These are phyloP conservation scores for Cystofilobasidium capitatum DNA, from an alignment of 768 basidiomycete species.

Conservation along the genomic window DNA sequence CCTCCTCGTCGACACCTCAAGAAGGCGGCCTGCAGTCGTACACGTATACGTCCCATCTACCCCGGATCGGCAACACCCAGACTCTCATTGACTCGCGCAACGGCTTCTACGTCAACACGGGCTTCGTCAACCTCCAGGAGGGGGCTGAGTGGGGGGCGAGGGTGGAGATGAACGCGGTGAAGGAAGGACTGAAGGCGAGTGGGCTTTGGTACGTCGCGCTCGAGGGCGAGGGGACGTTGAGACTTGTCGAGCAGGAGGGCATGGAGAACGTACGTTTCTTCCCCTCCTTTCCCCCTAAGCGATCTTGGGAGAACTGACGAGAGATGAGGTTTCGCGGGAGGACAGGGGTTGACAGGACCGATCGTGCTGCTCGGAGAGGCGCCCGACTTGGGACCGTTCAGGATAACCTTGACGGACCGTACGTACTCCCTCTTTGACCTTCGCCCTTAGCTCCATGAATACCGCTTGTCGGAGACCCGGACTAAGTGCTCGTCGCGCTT, in stretches of 20 bases:
- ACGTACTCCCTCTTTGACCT: conserved; percentile 24
- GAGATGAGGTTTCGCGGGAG: not conserved
- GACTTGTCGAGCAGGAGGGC: conserved; percentile 57
- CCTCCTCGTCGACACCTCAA: conserved; percentile 83
- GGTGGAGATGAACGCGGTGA: conserved; percentile 44
- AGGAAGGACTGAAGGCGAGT: conserved; percentile 49
- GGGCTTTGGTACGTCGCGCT: conserved; percentile 77
- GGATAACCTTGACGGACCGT: conserved; percentile 71
- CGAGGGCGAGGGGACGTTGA: conserved; percentile 73
- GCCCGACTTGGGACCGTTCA: conserved; percentile 72
- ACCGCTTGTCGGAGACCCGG: no score
- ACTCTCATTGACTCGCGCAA: conserved; percentile 69
- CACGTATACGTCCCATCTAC: conserved; percentile 79
- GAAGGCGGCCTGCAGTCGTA: conserved; percentile 69
- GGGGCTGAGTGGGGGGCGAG: conserved; percentile 23
- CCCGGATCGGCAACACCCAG: conserved; percentile 75
- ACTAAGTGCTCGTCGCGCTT: not conserved
- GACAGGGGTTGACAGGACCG: conserved; percentile 63
- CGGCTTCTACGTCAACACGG: conserved; percentile 74
- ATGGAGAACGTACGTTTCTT: conserved; percentile 54
- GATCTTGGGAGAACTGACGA: not conserved
- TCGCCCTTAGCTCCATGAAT: no score
- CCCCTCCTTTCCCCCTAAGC: not conserved
- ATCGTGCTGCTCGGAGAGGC: conserved; percentile 63
- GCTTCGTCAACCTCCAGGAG: conserved; percentile 55